Conservation (phyloP, 2,329 filamentous ascomycete species). For the Sporothrix luriei region DNA sequence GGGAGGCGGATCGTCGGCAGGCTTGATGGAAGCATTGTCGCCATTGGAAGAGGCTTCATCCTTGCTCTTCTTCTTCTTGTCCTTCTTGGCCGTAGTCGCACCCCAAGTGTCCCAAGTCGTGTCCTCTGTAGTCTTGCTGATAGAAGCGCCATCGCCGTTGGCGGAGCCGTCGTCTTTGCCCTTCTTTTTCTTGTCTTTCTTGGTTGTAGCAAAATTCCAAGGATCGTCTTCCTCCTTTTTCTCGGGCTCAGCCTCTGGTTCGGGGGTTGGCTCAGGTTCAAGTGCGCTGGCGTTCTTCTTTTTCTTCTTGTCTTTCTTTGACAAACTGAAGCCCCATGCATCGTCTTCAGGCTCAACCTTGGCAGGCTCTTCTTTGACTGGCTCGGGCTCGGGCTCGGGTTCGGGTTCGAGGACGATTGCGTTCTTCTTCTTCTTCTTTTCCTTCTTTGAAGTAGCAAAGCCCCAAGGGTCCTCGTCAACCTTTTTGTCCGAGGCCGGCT, state of each 20-base stretch:
- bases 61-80: slow-evolving; percentile 39
- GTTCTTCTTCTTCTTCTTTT: slow-evolving; percentile 38
- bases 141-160: slow-evolving; percentile 24
- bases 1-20: slow-evolving; percentile 16
- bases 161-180: slow-evolving; percentile 31
- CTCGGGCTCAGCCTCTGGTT: slow-evolving; percentile 17
- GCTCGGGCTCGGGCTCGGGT: slow-evolving; percentile 32
- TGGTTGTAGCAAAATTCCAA: slow-evolving; percentile 21
- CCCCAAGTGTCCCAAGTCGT: slow-evolving; percentile 41
- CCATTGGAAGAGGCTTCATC: slow-evolving; percentile 33
- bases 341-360: slow-evolving; percentile 29
- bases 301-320: slow-evolving; percentile 41
- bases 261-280: neutral
- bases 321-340: slow-evolving; percentile 26
- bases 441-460: slow-evolving; percentile 36
- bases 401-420: slow-evolving; percentile 13
- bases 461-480: slow-evolving; percentile 37
- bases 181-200: slow-evolving; percentile 36
- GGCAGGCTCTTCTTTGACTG: slow-evolving; percentile 24
- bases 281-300: slow-evolving; percentile 31
- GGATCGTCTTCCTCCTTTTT: slow-evolving; percentile 5
- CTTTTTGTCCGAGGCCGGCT: slow-evolving; percentile 28
- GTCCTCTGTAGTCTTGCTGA: slow-evolving; percentile 35
- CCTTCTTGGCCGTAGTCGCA: slow-evolving; percentile 33
- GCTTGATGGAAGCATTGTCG: slow-evolving; percentile 29